Conservation (phyloP, 352 stramenopile species). For the Peronospora belbahrii region DNA sequence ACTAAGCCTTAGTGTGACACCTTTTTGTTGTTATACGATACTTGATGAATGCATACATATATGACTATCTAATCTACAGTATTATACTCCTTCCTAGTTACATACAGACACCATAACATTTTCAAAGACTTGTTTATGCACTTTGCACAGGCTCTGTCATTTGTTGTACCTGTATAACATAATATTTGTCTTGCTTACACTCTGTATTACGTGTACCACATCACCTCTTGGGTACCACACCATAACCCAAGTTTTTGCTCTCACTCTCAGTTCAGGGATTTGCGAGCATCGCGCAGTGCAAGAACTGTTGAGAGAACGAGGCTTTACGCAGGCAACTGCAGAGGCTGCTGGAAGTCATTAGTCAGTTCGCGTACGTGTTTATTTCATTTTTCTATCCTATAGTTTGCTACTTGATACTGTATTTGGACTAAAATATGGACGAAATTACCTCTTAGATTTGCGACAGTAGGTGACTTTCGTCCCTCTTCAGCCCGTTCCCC, state of each 20-base stretch:
- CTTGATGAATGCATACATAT: no score
- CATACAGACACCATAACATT: no score
- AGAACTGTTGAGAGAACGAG: conserved; percentile 8
- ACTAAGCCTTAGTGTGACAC: no score
- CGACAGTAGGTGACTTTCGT: conserved; percentile 4
- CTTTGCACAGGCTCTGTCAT: no score
- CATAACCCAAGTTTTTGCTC: no score
- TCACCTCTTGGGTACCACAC: no score
- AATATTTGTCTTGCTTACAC: neutral
- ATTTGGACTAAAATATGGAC: no score
- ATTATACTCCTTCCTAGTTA: no score
- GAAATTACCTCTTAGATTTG: neutral
- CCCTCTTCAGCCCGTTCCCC: conserved; percentile 12
- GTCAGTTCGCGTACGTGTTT: neutral
- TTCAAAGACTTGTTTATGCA: no score
- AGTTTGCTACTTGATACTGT: no score
- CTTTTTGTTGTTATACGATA: no score
- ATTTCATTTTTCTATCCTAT: neutral
- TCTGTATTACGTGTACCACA: conserved; percentile 9
- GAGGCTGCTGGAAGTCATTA: neutral
- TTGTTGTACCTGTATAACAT: neutral
- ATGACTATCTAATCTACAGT: no score
- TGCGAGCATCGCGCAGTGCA: conserved; percentile 18
- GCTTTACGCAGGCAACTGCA: conserved; percentile 8
- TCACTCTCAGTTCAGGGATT: conserved; percentile 4